Evolutionary conservation across 1,284 basidiomycete species (phyloP).

Genomic region (Trametes polyzona): DNA sequence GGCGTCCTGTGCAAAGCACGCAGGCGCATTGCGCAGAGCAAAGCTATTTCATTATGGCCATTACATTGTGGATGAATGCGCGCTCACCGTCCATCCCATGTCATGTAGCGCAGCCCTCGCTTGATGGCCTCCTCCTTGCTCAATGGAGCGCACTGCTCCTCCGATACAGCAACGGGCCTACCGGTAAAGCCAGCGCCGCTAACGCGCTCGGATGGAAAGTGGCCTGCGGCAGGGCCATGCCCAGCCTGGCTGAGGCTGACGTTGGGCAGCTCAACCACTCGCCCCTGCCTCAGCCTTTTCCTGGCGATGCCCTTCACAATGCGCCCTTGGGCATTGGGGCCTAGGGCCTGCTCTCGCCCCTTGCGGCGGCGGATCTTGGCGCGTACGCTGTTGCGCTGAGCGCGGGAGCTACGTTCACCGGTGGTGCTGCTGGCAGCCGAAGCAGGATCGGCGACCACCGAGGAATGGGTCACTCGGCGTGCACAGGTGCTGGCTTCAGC

Average conservation of each 20-base stretch:
- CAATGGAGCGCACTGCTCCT: neutral
- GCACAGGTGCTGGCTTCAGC: too few species aligned
- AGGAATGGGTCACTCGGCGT: too few species aligned
- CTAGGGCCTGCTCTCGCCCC: neutral
- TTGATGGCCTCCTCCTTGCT: neutral
- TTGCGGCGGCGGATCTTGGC: neutral
- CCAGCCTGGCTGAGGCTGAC: neutral
- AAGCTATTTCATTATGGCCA: too few species aligned
- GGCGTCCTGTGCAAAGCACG: neutral
- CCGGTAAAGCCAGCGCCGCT: neutral
- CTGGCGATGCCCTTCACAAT: neutral
- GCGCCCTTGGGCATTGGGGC: neutral
- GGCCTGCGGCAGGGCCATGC: too few species aligned
- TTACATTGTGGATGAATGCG: too few species aligned
- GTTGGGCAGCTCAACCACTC: neutral
- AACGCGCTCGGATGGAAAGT: neutral
- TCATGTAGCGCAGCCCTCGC: neutral
- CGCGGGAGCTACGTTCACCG: neutral
- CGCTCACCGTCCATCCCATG: slow-evolving; percentile 3
- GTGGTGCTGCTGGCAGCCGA: too few species aligned
- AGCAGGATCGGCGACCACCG: too few species aligned
- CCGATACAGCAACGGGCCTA: neutral
- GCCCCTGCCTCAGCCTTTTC: neutral
- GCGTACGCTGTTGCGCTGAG: neutral
- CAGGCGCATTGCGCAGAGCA: neutral